A percentile compares a stretch with the other conserved stretches of the same genome.
Conservation (phyloP, 2,329 filamentous ascomycete genomes). For the Endothia cerciana region DNA sequence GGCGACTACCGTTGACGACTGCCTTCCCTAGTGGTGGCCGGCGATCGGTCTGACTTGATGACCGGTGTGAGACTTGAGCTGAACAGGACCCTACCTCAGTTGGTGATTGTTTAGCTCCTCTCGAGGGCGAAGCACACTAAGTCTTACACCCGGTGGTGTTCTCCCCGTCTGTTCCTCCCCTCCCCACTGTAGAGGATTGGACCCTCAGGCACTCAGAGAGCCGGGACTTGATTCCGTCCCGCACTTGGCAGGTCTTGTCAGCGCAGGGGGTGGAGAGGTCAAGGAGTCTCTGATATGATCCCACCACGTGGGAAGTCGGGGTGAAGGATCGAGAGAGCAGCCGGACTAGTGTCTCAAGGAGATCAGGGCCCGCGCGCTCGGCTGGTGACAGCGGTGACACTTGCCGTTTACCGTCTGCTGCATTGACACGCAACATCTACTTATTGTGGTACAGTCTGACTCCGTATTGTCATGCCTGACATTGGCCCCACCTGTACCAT, state of each 20-base stretch:
- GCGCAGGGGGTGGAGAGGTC: not conserved
- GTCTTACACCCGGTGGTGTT: not conserved
- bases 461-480: conserved; percentile 3
- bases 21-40: not conserved
- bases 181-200: not conserved
- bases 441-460: not conserved
- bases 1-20: not conserved
- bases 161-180: not conserved
- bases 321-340: conserved; percentile 2
- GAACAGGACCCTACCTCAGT: not conserved
- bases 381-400: conserved; percentile 2
- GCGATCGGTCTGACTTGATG: conserved; percentile 1
- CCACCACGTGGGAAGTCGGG: conserved; percentile 21
- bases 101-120: not conserved
- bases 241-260: conserved; percentile 20
- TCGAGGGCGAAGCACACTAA: not conserved
- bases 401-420: not conserved
- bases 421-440: not conserved
- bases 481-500: not conserved
- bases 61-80: not conserved
- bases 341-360: not conserved
- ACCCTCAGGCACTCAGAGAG: not conserved
- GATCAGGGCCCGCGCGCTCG: not conserved
- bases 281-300: conserved; percentile 17
- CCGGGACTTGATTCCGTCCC: conserved; percentile 20